These are phyloP conservation scores for Suillus subluteus DNA, from an alignment of 768 basidiomycete genomes.

Conservation along the genomic window DNA sequence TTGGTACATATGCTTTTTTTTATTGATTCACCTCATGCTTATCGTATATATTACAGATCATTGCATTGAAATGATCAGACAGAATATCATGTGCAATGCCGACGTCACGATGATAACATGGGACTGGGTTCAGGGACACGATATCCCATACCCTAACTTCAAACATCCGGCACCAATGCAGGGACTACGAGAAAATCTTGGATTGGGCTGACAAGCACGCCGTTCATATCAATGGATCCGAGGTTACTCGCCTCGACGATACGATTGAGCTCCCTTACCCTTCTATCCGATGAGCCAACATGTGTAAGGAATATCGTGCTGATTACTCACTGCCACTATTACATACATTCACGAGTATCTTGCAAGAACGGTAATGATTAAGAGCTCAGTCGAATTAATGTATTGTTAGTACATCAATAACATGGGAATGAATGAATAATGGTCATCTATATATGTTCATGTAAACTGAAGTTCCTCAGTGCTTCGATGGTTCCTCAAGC, in stretches of 20 bases:
- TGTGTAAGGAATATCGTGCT: not conserved
- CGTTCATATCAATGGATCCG: constrained; percentile 2
- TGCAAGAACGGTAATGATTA: not conserved
- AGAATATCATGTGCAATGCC: constrained; percentile 18
- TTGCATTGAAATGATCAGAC: constrained; percentile 15
- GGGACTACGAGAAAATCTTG: constrained; percentile 6
- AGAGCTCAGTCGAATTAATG: not conserved
- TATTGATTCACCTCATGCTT: not conserved
- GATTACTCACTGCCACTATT: too few species aligned
- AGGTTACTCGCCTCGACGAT: not conserved
- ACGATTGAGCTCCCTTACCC: not conserved
- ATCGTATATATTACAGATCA: not conserved
- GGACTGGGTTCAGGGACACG: constrained; percentile 13
- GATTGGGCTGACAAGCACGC: constrained; percentile 1
- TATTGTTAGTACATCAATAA: not conserved
- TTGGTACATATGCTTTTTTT: not conserved
- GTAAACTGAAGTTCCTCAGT: too few species aligned
- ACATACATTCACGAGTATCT: not conserved
- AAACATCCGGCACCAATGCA: constrained; percentile 6
- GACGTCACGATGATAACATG: constrained; percentile 17
- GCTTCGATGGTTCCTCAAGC: not conserved
- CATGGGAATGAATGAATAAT: not conserved
- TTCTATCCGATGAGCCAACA: not conserved
- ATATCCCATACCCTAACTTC: not conserved
- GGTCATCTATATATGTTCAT: too few species aligned